Conservation (phyloP, 1,284 basidiomycete species). For the Trichosporon asahii region DNA sequence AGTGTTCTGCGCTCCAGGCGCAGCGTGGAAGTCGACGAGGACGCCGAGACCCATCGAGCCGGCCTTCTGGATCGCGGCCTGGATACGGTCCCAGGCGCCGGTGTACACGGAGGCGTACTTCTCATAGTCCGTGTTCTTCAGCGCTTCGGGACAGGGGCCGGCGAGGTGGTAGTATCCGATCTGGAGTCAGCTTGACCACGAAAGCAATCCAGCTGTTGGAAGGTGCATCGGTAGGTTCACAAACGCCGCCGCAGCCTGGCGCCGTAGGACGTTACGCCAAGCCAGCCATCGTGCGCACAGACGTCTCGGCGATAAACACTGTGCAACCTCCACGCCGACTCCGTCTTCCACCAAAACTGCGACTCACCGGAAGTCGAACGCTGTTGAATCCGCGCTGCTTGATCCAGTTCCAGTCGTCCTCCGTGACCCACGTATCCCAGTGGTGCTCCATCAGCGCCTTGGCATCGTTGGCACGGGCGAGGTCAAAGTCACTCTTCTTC, state of each 20-base stretch:
- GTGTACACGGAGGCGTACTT: slow-evolving; percentile 60
- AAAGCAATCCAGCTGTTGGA: too few relatives aligned
- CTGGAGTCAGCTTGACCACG: slow-evolving; percentile 39
- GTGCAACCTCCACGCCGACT: not conserved
- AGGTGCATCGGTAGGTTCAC: not conserved
- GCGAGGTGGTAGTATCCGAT: slow-evolving; percentile 75
- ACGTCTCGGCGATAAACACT: not conserved
- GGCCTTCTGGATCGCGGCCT: slow-evolving; percentile 65
- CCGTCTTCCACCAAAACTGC: not conserved
- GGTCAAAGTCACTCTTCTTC: slow-evolving; percentile 64
- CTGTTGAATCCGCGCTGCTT: slow-evolving; percentile 71
- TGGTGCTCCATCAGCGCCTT: slow-evolving; percentile 67
- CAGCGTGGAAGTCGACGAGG: slow-evolving; percentile 59
- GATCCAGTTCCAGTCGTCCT: slow-evolving; percentile 71
- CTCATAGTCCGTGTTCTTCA: slow-evolving; percentile 71
- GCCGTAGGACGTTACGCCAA: not conserved
- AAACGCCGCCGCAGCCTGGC: not conserved
- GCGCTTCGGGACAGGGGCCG: slow-evolving; percentile 60
- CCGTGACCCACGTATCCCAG: slow-evolving; percentile 75
- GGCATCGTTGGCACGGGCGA: slow-evolving; percentile 60
- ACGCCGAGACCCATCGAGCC: slow-evolving; percentile 68
- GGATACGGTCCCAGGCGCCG: slow-evolving; percentile 70
- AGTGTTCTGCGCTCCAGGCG: slow-evolving; percentile 54
- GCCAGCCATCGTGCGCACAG: not conserved
- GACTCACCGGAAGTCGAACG: slow-evolving; percentile 72